phyloP scores from a whole-genome alignment of 2,329 filamentous ascomycete genomes.

The Fusarium albosuccineum region DNA sequence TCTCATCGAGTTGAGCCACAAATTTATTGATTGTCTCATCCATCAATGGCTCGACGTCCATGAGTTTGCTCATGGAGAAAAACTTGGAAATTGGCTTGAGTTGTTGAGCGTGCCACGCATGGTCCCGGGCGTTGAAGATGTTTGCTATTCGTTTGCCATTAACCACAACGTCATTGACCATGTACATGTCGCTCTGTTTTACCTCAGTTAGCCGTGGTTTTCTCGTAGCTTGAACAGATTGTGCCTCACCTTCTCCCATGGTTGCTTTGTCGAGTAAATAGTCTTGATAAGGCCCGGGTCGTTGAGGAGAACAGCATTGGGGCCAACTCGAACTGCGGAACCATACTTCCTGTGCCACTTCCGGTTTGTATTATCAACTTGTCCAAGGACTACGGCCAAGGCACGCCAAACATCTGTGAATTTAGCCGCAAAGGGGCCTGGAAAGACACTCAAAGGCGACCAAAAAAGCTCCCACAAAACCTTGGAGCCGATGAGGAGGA shows the following conservation, averaged over 20 bases:
- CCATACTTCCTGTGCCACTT: constrained; percentile 2
- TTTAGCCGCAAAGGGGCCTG: not conserved
- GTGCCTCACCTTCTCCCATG: not conserved
- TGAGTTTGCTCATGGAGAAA: constrained; percentile 4
- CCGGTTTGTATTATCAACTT: not conserved
- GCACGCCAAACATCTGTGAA: not conserved
- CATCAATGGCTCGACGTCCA: not conserved
- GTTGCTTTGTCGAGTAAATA: not conserved
- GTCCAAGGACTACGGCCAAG: not conserved
- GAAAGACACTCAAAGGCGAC: not conserved
- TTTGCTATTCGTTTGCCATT: not conserved
- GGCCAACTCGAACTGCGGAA: not conserved
- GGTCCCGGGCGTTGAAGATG: not conserved
- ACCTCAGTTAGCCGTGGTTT: not conserved
- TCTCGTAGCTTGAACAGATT: not conserved
- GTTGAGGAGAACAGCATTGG: not conserved
- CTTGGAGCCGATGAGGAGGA: not conserved
- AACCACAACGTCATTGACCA: not conserved
- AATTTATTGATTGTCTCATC: not conserved
- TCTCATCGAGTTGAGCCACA: not conserved
- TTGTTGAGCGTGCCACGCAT: not conserved
- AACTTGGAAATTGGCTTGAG: constrained; percentile 1
- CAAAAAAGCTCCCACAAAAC: not conserved
- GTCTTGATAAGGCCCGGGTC: not conserved
- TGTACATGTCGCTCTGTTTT: constrained; percentile 1